Percentiles rank a stretch among this genome's conserved stretches.
Evolutionary conservation across 257 asterid genomes (phyloP).

Genomic region (Forsythia viridissima): DNA sequence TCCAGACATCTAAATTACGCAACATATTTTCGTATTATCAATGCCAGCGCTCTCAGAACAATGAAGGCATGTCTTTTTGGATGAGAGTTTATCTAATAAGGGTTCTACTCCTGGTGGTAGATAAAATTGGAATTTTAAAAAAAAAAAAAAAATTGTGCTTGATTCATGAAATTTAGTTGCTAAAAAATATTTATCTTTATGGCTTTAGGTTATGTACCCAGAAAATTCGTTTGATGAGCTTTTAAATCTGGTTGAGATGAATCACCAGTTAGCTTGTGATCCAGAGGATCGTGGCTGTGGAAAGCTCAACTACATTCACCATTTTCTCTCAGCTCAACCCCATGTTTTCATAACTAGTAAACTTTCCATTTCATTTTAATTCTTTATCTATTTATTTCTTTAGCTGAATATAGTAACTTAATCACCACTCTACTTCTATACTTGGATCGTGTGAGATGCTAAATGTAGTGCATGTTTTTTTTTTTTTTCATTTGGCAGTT

Average conservation of each 20-base stretch:
- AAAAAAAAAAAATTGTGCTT: neutral
- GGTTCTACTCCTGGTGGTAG: neutral
- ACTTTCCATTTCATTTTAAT: neutral
- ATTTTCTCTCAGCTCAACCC: neutral
- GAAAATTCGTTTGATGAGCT: neutral
- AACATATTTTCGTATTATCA: neutral
- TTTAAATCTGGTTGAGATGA: neutral
- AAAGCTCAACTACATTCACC: neutral
- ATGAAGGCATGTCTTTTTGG: neutral
- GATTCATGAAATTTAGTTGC: neutral
- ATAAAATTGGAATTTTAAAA: too few species aligned
- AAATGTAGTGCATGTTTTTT: slow-evolving; percentile 16
- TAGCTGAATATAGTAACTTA: neutral
- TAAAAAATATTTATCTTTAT: neutral
- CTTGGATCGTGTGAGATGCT: neutral
- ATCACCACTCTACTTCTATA: neutral
- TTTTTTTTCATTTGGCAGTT: slow-evolving; percentile 5
- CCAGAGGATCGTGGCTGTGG: neutral
- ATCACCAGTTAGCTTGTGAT: neutral
- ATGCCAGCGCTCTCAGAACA: neutral
- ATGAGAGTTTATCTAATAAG: neutral
- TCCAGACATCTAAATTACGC: neutral
- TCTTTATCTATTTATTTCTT: neutral
- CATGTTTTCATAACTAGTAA: neutral
- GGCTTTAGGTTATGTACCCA: neutral